phyloP scores from a whole-genome alignment of 768 basidiomycete genomes.

The Tulasnella sp. region DNA sequence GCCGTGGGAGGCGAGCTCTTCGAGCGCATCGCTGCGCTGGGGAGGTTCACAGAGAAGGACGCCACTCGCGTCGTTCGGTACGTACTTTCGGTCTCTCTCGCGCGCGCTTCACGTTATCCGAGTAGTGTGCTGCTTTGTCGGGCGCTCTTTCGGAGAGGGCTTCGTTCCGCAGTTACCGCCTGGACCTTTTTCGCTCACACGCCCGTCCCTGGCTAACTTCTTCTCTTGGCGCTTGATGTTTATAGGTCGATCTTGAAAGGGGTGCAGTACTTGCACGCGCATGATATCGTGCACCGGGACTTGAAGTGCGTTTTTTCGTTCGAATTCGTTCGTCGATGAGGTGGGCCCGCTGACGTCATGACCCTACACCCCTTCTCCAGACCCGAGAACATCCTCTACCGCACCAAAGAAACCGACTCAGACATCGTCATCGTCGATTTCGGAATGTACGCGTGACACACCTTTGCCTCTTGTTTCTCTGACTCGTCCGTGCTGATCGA shows the following conservation, averaged over 20 bases:
- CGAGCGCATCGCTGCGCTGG: conserved; percentile 68
- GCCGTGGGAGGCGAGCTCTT: conserved; percentile 93
- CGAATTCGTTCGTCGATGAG: background rate
- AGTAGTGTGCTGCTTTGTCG: too few relatives aligned
- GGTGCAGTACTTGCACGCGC: conserved; percentile 78
- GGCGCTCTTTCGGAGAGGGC: background rate
- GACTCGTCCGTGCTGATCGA: background rate
- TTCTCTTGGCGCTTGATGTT: background rate
- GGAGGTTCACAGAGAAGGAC: conserved; percentile 90
- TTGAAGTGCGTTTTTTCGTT: conserved; percentile 50
- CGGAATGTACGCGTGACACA: conserved; percentile 59
- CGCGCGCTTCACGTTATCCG: background rate
- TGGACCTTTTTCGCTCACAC: background rate
- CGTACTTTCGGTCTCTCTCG: conserved; percentile 23
- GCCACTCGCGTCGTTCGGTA: conserved; percentile 67
- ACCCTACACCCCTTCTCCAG: conserved; percentile 27
- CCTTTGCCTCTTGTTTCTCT: conserved; percentile 11
- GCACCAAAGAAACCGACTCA: conserved; percentile 61
- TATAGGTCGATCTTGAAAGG: conserved; percentile 69
- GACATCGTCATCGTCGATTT: conserved; percentile 94
- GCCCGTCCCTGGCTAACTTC: background rate
- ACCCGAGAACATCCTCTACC: conserved; percentile 94
- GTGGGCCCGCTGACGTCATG: background rate
- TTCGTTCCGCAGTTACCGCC: background rate
- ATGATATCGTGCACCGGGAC: conserved; percentile 93